Evolutionary conservation across 2,329 filamentous ascomycete genomes (phyloP), one percentile per base, ranked within the genome.

Genomic region (Rutstroemia sp.): DNA sequence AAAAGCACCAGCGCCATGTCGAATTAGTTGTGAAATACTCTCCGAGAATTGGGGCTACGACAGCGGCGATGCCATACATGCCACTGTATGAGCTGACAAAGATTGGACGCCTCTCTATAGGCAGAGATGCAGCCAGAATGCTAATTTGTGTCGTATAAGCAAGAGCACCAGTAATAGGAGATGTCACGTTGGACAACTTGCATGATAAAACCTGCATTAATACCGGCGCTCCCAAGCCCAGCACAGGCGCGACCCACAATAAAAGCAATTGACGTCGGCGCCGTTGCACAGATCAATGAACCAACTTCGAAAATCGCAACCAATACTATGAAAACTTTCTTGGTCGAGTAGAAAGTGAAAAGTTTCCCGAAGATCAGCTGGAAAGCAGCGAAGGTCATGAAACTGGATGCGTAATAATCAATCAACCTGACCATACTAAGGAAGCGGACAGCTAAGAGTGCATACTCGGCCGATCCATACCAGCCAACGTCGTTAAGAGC

Each of bases 401-500:
- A 39, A n/a, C 16, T 38, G 21, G 19, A 27, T 10, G 7, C 9
- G 17, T 8, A 8, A 45, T 45, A n/a, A n/a, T n/a, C 42, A 45
- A 12, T 45, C 4, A 10, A 21, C 10, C 19, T 19, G 10, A 5
- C 23, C 4, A 30, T 47, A 16, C 14, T 47, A 5, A n/a, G 21
- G 21, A 30, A 14, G n/a, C 16, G 45, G 4, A n/a, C 21, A 27
- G 10, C 34, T n/a, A 3, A 27, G 14, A 23, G 16, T 14, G 34
- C 45, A 4, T 48, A 48, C 46, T 70, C 69, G 30, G 69, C 68
- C 54, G 66, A 68, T 2, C 70, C 71, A 49, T 75, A 75, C 73
- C 73, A 75, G 49, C 71, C 73, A 14, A 75, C 69, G 57, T 75
- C 73, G 9, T 68, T 63, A 1, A 73, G 62, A 27, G 70, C 65